A percentile compares a stretch with the other conserved stretches of the same genome.
phyloP scores from a whole-genome alignment of 352 stramenopile species.

The Nothophytophthora sp. region DNA sequence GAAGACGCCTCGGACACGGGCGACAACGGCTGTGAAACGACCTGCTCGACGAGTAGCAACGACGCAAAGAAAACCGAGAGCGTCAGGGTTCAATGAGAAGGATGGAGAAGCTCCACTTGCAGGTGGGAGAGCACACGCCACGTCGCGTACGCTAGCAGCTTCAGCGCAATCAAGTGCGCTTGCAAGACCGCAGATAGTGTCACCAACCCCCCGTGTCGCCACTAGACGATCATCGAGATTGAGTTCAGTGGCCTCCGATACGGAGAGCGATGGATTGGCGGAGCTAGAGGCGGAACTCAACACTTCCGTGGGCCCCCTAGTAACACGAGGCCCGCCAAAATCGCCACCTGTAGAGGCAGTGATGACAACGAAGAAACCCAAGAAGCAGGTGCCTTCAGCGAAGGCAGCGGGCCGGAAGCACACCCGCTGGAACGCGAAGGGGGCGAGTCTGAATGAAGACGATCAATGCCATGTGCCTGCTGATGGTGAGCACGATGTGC shows the following conservation, averaged over 20 bases:
- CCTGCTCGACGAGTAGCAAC: slow-evolving; percentile 4
- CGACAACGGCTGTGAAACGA: slow-evolving; percentile 3
- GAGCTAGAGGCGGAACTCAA: slow-evolving; percentile 49
- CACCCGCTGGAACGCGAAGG: not conserved
- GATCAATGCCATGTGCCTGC: slow-evolving; percentile 1
- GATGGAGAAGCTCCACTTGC: no score
- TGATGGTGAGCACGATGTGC: no score
- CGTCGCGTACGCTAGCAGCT: no score
- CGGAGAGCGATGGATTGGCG: slow-evolving; percentile 50
- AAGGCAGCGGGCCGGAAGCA: not conserved
- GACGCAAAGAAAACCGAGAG: slow-evolving; percentile 3
- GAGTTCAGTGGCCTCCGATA: slow-evolving; percentile 25
- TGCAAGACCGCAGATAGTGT: no score
- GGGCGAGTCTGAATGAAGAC: no score
- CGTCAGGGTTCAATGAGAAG: no score
- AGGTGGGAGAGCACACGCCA: no score
- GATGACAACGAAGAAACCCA: not conserved
- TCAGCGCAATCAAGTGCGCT: no score
- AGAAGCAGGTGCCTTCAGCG: not conserved
- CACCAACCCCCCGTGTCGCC: no score
- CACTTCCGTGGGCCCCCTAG: no score
- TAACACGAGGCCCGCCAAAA: no score
- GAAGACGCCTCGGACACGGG: slow-evolving; percentile 1
- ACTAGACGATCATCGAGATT: slow-evolving; percentile 12
- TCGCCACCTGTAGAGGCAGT: no score